phyloP scores from a whole-genome alignment of 2,329 filamentous ascomycete genomes.

The Colletotrichum lupini region DNA sequence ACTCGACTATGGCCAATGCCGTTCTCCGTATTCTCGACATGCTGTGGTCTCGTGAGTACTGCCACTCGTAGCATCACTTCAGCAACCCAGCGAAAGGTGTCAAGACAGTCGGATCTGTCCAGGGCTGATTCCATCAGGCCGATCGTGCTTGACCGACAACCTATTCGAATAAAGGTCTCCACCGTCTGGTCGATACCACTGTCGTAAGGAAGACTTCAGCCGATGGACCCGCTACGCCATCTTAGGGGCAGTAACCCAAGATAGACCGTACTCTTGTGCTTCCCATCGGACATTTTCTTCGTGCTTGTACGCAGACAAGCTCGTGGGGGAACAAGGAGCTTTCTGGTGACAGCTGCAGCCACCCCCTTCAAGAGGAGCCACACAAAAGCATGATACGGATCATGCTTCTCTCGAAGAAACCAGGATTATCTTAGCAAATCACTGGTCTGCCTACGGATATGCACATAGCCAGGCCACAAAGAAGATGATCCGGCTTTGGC shows the following conservation, averaged over 20 bases:
- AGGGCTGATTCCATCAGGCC: constrained; percentile 16
- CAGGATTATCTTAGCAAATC: constrained; percentile 45
- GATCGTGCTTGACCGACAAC: background rate
- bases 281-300: constrained; percentile 38
- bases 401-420: constrained; percentile 52
- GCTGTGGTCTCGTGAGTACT: background rate
- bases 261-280: constrained; percentile 24
- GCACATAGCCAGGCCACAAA: constrained; percentile 47
- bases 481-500: constrained; percentile 35
- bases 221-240: constrained; percentile 1
- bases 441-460: constrained; percentile 43
- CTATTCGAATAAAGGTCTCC: background rate
- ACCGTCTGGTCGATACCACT: background rate
- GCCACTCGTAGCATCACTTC: constrained; percentile 16
- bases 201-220: background rate
- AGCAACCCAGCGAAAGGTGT: background rate
- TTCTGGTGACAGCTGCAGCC: constrained; percentile 53
- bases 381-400: constrained; percentile 38
- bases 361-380: constrained; percentile 46
- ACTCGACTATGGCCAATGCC: constrained; percentile 47
- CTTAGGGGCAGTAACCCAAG: background rate
- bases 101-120: background rate
- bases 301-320: constrained; percentile 52
- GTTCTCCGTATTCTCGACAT: constrained; percentile 11
- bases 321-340: constrained; percentile 49